These are phyloP conservation scores for Macrophomina tecta DNA, from an alignment of 2,329 filamentous ascomycete species.

Conservation along the genomic window DNA sequence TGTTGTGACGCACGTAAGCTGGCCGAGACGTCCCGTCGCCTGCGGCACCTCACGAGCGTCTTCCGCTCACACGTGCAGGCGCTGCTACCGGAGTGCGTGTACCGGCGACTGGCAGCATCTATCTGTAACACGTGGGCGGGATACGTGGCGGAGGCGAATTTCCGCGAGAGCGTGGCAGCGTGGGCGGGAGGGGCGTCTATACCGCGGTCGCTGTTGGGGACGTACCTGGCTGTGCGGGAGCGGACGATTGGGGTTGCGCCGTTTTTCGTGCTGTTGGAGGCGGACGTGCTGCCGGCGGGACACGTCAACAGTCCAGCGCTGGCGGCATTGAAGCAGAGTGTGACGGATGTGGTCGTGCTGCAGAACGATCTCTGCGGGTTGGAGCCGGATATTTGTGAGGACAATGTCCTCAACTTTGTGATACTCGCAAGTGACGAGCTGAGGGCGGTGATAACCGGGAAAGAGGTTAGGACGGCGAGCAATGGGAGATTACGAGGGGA, in stretches of 20 bases:
- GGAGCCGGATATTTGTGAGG: neutral
- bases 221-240: slow-evolving; percentile 3
- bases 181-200: neutral
- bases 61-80: neutral
- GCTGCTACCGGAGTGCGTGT: neutral
- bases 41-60: neutral
- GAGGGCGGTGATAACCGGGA: neutral
- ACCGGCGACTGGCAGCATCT: slow-evolving; percentile 5
- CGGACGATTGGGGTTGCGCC: slow-evolving; percentile 10
- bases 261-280: slow-evolving; percentile 3
- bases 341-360: slow-evolving; percentile 5
- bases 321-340: neutral
- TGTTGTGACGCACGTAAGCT: neutral
- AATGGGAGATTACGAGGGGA: neutral
- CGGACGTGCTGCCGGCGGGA: neutral
- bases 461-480: neutral
- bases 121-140: slow-evolving; percentile 12
- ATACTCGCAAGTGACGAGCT: neutral
- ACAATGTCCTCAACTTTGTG: neutral
- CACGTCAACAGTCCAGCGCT: neutral
- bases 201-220: neutral
- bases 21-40: neutral
- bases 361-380: slow-evolving; percentile 2
- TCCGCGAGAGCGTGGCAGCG: neutral
- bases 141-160: neutral